Evolutionary conservation across 257 asterid species (phyloP).

Genomic region (Forsythia suspensa): DNA sequence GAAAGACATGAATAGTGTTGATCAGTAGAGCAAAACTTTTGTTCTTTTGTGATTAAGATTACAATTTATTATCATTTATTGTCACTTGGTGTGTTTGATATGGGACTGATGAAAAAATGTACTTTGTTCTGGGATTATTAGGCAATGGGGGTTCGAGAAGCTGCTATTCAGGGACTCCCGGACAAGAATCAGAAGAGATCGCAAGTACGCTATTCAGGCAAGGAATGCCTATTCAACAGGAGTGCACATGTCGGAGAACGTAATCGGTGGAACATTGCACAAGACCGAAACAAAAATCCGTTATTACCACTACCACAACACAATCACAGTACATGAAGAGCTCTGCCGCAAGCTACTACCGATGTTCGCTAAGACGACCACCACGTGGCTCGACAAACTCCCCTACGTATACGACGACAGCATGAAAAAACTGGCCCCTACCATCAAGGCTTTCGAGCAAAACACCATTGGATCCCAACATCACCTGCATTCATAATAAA

Average conservation of each 20-base stretch:
- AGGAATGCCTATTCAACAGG: conserved; percentile 52
- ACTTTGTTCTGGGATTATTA: conserved; percentile 5
- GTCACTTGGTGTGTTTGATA: no score
- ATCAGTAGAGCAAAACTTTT: no score
- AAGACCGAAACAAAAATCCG: conserved; percentile 38
- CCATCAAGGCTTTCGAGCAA: conserved; percentile 53
- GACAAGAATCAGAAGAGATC: conserved; percentile 47
- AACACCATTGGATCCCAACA: conserved; percentile 34
- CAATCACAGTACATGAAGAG: conserved; percentile 62
- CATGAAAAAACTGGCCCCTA: conserved; percentile 50
- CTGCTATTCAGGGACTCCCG: conserved; percentile 49
- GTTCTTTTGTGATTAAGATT: neutral
- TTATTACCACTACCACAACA: conserved; percentile 60
- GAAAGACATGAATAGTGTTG: no score
- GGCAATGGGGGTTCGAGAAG: conserved; percentile 70
- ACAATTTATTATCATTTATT: no score
- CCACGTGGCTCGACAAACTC: conserved; percentile 55
- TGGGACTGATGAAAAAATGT: neutral
- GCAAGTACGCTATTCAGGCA: conserved; percentile 64
- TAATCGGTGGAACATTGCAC: conserved; percentile 45
- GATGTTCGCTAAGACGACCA: conserved; percentile 31
- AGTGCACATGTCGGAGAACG: conserved; percentile 64
- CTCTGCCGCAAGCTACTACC: conserved; percentile 56
- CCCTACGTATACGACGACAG: conserved; percentile 58
- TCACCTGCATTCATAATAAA: conserved; percentile 9